Percentiles rank a stretch among this genome's conserved stretches.
phyloP scores from a whole-genome alignment of 495 filamentous ascomycete genomes.

The Letharia lupina region DNA sequence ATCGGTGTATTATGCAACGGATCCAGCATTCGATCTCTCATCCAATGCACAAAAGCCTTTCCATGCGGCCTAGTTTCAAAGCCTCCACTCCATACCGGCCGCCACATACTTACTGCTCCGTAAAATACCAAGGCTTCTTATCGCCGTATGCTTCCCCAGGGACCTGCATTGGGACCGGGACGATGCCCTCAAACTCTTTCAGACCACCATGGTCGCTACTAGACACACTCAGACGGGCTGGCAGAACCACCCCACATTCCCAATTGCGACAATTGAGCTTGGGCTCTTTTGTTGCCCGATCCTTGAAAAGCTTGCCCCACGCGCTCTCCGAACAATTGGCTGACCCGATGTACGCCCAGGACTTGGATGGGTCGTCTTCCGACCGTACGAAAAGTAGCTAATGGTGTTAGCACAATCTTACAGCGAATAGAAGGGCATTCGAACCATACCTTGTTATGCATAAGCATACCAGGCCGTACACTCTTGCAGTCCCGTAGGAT shows the following conservation, averaged over 20 bases:
- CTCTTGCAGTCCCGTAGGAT: conserved; percentile 69
- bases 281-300: conserved; percentile 49
- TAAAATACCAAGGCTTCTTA: conserved; percentile 22
- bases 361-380: conserved; percentile 29
- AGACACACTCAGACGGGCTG: conserved; percentile 29
- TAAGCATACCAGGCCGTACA: conserved; percentile 56
- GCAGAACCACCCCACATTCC: conserved; percentile 87
- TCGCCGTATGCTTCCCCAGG: conserved; percentile 45
- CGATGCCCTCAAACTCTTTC: conserved; percentile 42
- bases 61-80: background rate
- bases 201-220: conserved; percentile 10
- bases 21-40: background rate
- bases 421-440: background rate
- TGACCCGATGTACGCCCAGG: conserved; percentile 86
- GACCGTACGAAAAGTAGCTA: conserved; percentile 59
- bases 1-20: background rate
- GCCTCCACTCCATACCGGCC: background rate
- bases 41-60: background rate
- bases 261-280: conserved; percentile 88
- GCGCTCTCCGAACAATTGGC: conserved; percentile 89
- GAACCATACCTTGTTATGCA: conserved; percentile 68
- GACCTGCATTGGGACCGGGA: conserved; percentile 66
- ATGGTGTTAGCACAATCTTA: background rate
- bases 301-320: conserved; percentile 71
- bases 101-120: conserved; percentile 14